A percentile compares a stretch with the other conserved stretches of the same genome.
These are phyloP conservation scores for Amanita thiersii DNA, from an alignment of 768 basidiomycete species.

Conservation along the genomic window DNA sequence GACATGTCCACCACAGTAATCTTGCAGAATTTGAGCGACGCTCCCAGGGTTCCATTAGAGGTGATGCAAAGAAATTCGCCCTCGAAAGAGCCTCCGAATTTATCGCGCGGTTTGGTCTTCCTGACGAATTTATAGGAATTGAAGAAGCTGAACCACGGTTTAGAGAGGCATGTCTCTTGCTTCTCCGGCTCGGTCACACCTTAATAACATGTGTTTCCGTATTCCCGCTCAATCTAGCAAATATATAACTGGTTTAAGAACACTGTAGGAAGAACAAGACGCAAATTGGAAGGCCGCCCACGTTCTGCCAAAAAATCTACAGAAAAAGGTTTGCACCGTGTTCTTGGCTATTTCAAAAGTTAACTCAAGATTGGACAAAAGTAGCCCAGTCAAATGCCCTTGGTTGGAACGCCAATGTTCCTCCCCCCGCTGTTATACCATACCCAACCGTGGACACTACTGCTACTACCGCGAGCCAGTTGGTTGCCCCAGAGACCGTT, in stretches of 20 bases:
- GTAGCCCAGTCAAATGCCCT: conserved; percentile 17
- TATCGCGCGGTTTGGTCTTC: conserved; percentile 49
- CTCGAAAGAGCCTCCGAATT: conserved; percentile 56
- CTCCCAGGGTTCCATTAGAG: conserved; percentile 50
- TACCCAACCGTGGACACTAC: no score
- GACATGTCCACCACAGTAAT: conserved; percentile 24
- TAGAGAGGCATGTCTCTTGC: conserved; percentile 38
- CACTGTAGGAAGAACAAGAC: conserved; percentile 51
- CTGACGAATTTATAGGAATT: conserved; percentile 42
- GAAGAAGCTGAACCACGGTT: conserved; percentile 55
- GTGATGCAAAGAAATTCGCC: conserved; percentile 65
- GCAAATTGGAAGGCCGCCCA: conserved; percentile 48
- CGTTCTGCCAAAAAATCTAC: conserved; percentile 42
- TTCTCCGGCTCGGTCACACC: no score
- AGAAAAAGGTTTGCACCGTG: conserved; percentile 35
- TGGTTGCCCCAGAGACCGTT: no score
- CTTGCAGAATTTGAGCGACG: conserved; percentile 51
- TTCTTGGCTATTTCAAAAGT: neutral
- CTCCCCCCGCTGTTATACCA: no score
- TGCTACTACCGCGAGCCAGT: no score
- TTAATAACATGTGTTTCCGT: conserved; percentile 5
- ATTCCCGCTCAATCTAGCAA: conserved; percentile 32
- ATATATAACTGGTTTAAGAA: conserved; percentile 74
- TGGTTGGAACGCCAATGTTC: conserved; percentile 11
- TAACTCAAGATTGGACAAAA: no score